Evolutionary conservation across 192 early-diverging fungal genomes (phyloP), one percentile per base, ranked within the genome.

Genomic region (Mycoemilia scoparia): DNA sequence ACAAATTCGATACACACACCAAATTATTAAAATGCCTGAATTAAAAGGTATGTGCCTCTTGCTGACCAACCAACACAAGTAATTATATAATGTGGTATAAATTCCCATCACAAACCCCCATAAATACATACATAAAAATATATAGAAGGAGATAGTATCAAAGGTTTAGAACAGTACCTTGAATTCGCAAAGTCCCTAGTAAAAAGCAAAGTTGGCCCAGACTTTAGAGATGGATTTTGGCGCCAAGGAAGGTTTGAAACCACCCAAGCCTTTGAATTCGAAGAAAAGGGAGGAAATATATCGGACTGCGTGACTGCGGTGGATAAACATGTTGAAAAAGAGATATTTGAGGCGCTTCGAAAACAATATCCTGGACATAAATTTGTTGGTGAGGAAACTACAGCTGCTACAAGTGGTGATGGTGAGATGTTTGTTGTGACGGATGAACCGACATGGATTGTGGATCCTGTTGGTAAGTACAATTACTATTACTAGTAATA

Each of bases 311-410:
- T 96, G 13, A 97, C 92, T 0, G 75, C 68, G 17, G 86, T 81
- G 10, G 91, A 93, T 45, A 62, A 74, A 24, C 67, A 63, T 21
- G 86, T 92, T 1, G 85, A 97, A 34, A 56, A 57, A 26, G 59
- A 72, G 21, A 66, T 91, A 7, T 73, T 79, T 34, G 36, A 45
- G 8, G 55, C 67, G 13, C 58, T 92, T 27, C 57, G 49, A 20
- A 23, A 36, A 0, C 49, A 59, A 5, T 80, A 67, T 51, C 84
- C 87, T 2, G 21, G 28, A 0, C 79, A 87, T 57, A 57, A 55
- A 49, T 84, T 97, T 45, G 80, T 97, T 23, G 91, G 91, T 36
- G 83, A 95, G 44, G 87, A 91, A 41, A 71, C 79, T 2, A 64
- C 71, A 15, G 68, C 82, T 12, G 70, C 53, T 43, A 10, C 12